Base-by-base conservation (phyloP, 306 rosid genomes). In the Pterocarpus santalinus region DNA sequence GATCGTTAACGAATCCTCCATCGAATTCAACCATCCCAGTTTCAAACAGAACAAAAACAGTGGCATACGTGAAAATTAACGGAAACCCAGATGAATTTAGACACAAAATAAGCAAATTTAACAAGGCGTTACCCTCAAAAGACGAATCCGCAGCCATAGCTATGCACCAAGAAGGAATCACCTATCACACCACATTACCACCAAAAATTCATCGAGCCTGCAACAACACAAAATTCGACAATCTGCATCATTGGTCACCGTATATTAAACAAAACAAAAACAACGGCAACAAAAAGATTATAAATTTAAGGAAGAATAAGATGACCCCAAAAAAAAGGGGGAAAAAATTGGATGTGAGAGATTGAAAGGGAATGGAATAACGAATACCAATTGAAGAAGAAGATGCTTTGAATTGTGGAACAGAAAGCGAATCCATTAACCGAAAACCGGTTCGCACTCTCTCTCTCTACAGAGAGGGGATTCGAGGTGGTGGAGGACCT, bases 121-220 rank as follows among this genome's bases (percentile, higher is more conserved):
- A 17, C 17, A 33, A 39, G 36, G 32, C n/a, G 73, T 81, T 87
- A 95, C 97, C 97, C 66, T 89, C 90, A 17, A 60, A 65, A 85
- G 98, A 85, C 62, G 93, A 95, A 91, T 93, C 96, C 36, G 88
- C 46, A 68, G 94, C 83, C 91, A 89, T 85, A 76, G 85, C 62
- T 75, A 71, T 46, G 57, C 77, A 90, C 58, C 1, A 65, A 34
- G 43, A 85, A 85, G 75, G 77, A 91, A 86, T 80, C 70, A 36
- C 74, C 80, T 82, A 73, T 78, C 35, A 78, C 85, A 81, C 86
- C 79, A 86, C 98, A 92, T 92, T 91, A 89, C 87, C 83, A 64
- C 75, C 73, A 64, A 63, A 77, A 62, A 83, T 76, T 85, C 17
- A 65, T 39, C 17, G 64, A 85, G 80, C 83, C 97, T 95, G 91